Percentiles rank a stretch among this genome's conserved stretches.
Evolutionary conservation across 345 rosid genomes (phyloP).

Genomic region (Eucalyptus sp.): DNA sequence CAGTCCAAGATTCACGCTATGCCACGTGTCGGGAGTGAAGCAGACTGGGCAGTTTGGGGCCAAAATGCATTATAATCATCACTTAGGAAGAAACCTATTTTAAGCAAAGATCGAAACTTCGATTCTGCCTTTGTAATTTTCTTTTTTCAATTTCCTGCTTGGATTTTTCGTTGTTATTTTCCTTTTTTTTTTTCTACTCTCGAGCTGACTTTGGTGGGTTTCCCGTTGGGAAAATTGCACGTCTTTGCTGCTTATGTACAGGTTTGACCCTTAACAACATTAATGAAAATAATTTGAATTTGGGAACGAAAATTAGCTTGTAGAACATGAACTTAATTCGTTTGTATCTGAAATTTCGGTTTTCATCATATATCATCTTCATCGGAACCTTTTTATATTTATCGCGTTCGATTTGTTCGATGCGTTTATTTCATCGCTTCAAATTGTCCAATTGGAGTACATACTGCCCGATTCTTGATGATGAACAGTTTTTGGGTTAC

Average conservation of each 20-base stretch:
- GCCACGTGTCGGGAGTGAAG: constrained; percentile 72
- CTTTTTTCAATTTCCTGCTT: background rate
- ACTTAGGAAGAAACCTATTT: background rate
- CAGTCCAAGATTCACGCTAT: constrained; percentile 23
- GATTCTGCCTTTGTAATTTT: background rate
- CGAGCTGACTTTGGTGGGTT: background rate
- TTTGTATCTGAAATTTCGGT: background rate
- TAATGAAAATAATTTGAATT: background rate
- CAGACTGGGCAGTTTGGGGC: constrained; percentile 58
- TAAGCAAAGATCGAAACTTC: background rate
- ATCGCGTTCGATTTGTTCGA: fast-evolving
- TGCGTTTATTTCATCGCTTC: background rate
- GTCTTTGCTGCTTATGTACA: background rate
- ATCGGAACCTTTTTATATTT: background rate
- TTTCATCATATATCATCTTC: background rate
- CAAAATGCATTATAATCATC: background rate
- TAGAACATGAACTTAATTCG: background rate
- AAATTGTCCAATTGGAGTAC: background rate
- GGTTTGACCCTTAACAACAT: background rate
- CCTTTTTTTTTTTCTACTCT: too few relatives aligned
- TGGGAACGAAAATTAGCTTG: too few relatives aligned
- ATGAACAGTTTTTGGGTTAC: background rate
- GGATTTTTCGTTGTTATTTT: background rate
- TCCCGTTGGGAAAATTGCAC: background rate
- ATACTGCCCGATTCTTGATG: background rate